Conservation (phyloP, 2,329 filamentous ascomycete genomes). For the Pestalotiopsis sp. region DNA sequence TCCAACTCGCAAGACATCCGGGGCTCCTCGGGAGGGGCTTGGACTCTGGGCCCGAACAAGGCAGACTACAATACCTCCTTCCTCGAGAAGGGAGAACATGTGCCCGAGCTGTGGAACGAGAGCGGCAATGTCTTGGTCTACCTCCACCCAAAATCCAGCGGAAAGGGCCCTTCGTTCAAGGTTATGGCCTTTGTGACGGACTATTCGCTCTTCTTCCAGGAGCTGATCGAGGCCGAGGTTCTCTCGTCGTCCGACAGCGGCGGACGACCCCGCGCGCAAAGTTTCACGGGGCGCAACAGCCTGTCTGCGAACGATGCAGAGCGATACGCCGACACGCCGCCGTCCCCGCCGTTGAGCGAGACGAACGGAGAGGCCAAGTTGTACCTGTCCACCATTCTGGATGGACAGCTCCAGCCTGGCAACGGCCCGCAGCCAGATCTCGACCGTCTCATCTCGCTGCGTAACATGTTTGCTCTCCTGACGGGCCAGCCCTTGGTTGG, state of each 20-base stretch:
- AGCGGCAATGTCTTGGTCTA: conserved; percentile 60
- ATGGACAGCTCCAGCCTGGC: conserved; percentile 36
- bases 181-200: conserved; percentile 57
- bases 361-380: conserved; percentile 48
- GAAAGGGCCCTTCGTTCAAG: conserved; percentile 62
- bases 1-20: conserved; percentile 49
- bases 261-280: conserved; percentile 40
- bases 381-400: conserved; percentile 54
- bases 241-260: conserved; percentile 33
- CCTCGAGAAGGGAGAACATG: conserved; percentile 58
- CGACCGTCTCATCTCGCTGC: conserved; percentile 59
- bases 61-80: conserved; percentile 59
- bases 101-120: conserved; percentile 70
- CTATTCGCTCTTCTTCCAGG: conserved; percentile 56
- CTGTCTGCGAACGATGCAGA: conserved; percentile 54
- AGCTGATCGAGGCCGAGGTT: conserved; percentile 50
- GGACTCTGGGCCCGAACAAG: conserved; percentile 57
- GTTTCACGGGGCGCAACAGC: conserved; percentile 50
- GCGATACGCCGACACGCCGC: conserved; percentile 38
- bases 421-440: conserved; percentile 42
- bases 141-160: conserved; percentile 54
- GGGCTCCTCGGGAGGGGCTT: conserved; percentile 41
- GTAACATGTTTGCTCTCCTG: conserved; percentile 69
- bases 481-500: conserved; percentile 65
- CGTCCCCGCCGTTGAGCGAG: conserved; percentile 39